These are phyloP conservation scores for Cruciata laevipes DNA, from an alignment of 257 asterid species.

Conservation along the genomic window DNA sequence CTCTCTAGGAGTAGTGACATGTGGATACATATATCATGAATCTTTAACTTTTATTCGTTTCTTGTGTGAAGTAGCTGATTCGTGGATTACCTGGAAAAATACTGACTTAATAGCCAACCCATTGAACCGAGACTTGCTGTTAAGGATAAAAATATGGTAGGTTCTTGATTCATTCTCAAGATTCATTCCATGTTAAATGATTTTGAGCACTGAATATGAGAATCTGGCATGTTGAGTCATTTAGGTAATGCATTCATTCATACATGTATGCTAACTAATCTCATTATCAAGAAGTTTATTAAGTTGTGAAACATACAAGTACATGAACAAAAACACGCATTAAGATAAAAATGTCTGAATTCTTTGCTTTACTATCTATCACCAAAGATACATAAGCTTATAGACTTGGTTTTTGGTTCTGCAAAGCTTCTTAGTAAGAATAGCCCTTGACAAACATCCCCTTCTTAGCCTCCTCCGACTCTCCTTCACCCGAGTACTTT, in stretches of 20 bases:
- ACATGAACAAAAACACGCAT: conserved; percentile 24
- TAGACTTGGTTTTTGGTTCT: neutral
- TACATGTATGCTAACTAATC: conserved; percentile 26
- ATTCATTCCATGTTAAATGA: neutral
- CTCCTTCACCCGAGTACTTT: conserved; percentile 66
- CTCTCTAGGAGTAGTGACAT: neutral
- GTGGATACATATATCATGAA: neutral
- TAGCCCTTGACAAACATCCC: conserved; percentile 74
- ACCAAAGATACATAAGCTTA: neutral
- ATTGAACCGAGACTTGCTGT: neutral
- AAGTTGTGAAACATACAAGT: conserved; percentile 24
- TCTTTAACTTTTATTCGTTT: neutral
- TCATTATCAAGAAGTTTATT: conserved; percentile 25
- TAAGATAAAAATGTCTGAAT: neutral
- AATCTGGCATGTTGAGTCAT: neutral
- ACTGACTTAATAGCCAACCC: neutral
- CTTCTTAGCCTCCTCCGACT: conserved; percentile 70
- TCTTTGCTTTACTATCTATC: conserved; percentile 16
- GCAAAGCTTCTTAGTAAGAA: conserved; percentile 35
- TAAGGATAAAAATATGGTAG: neutral
- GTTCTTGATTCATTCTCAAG: neutral
- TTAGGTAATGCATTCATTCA: neutral
- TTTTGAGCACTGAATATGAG: neutral
- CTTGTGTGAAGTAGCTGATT: neutral
- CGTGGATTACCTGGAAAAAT: neutral